Conservation (phyloP, 176 grass and related monocot genomes). For the Triticum monococcum region DNA sequence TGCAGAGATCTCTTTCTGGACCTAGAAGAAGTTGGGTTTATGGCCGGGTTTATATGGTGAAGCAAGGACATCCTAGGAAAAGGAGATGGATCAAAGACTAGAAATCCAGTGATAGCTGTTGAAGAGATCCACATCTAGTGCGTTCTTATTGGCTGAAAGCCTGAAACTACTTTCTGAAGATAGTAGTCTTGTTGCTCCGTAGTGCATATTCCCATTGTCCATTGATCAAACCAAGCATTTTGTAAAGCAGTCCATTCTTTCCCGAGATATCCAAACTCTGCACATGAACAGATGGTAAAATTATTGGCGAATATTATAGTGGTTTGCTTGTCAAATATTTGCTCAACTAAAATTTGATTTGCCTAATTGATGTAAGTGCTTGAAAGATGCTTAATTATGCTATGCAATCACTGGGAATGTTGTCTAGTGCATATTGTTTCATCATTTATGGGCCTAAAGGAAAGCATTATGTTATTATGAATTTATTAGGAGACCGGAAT, state of each 20-base stretch:
- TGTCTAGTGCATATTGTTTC: too few species aligned
- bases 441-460: too few species aligned
- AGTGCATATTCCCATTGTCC: background rate
- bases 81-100: constrained; percentile 39
- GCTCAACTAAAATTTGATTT: background rate
- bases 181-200: background rate
- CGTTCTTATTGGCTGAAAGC: background rate
- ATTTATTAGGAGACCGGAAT: too few species aligned
- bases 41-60: constrained; percentile 81
- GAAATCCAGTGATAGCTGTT: background rate
- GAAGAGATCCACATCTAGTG: background rate
- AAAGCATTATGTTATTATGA: too few species aligned
- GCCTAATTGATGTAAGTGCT: background rate
- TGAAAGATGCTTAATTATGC: background rate
- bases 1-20: constrained; percentile 63
- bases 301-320: background rate
- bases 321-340: background rate
- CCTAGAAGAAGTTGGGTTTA: constrained; percentile 79
- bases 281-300: background rate
- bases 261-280: background rate
- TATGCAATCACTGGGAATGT: too few species aligned
- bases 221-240: constrained; percentile 16
- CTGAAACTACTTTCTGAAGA: background rate
- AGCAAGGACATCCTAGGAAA: constrained; percentile 42
- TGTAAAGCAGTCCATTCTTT: constrained; percentile 26